Conservation (phyloP, 495 filamentous ascomycete species). For the Neurospora sp. region DNA sequence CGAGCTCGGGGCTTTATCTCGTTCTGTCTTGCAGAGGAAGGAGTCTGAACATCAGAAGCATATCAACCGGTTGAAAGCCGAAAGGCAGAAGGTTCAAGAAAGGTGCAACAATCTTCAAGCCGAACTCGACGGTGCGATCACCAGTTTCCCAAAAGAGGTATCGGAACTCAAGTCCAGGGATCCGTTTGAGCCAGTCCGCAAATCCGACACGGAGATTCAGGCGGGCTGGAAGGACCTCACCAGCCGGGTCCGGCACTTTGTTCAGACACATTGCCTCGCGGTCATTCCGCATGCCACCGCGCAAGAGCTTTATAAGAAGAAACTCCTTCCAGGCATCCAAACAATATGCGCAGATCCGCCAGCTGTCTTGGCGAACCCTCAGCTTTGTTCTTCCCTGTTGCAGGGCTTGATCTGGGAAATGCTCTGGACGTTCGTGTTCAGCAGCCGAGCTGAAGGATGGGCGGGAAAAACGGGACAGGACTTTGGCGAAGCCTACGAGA, state of each 20-base stretch:
- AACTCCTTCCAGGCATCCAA: not conserved
- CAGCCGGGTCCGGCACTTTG: not conserved
- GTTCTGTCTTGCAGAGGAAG: not conserved
- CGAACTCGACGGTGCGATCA: not conserved
- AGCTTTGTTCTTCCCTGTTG: not conserved
- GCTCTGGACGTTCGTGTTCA: not conserved
- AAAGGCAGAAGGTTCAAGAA: not conserved
- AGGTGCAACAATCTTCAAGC: not conserved
- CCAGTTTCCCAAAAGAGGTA: not conserved
- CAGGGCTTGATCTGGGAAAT: not conserved
- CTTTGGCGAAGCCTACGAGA: not conserved
- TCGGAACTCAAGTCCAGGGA: not conserved
- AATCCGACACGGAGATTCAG: not conserved
- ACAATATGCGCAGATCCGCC: not conserved
- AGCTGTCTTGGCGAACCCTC: not conserved
- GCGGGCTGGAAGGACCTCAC: not conserved
- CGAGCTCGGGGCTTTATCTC: not conserved
- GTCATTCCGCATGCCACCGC: not conserved
- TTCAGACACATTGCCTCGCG: not conserved
- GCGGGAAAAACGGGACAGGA: not conserved
- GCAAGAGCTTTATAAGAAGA: not conserved
- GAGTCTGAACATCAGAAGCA: not conserved
- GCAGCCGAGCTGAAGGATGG: not conserved
- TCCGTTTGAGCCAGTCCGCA: not conserved
- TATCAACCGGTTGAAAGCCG: not conserved